Percentiles rank a stretch among this genome's conserved stretches.
Conservation (phyloP, 345 rosid genomes). For the Erysimum cheiranthoides region DNA sequence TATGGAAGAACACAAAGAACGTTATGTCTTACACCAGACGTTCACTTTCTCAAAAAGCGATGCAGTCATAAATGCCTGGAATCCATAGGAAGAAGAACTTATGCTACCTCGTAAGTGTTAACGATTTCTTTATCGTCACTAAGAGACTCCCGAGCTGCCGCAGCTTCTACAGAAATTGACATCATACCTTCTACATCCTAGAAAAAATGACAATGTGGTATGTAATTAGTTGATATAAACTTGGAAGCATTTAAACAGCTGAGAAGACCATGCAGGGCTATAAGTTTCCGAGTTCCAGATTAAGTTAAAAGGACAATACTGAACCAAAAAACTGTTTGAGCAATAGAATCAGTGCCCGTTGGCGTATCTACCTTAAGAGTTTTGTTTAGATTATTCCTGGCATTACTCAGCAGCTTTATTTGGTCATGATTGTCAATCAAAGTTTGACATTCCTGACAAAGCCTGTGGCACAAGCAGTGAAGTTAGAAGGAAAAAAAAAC, state of each 20-base stretch:
- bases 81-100: constrained; percentile 28
- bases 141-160: constrained; percentile 89
- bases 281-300: background rate
- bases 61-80: constrained; percentile 27
- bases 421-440: constrained; percentile 99
- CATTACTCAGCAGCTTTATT: constrained; percentile 95
- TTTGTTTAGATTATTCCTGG: constrained; percentile 87
- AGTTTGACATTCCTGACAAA: constrained; percentile 94
- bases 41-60: constrained; percentile 21
- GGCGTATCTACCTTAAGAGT: constrained; percentile 71
- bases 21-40: constrained; percentile 18
- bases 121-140: constrained; percentile 95
- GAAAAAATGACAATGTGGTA: constrained; percentile 26
- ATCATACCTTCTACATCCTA: constrained; percentile 99
- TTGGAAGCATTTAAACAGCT: constrained; percentile 21
- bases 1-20: constrained; percentile 39
- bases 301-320: constrained; percentile 5
- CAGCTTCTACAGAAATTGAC: constrained; percentile 98
- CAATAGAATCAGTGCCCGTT: background rate
- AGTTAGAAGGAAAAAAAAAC: background rate
- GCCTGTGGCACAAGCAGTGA: constrained; percentile 55
- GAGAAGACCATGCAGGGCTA: constrained; percentile 8
- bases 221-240: constrained; percentile 18
- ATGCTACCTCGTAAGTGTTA: constrained; percentile 87
- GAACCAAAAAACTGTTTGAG: constrained; percentile 19